Conservation (phyloP, 2,329 filamentous ascomycete species). For the Neocatenulostroma microsporum region DNA sequence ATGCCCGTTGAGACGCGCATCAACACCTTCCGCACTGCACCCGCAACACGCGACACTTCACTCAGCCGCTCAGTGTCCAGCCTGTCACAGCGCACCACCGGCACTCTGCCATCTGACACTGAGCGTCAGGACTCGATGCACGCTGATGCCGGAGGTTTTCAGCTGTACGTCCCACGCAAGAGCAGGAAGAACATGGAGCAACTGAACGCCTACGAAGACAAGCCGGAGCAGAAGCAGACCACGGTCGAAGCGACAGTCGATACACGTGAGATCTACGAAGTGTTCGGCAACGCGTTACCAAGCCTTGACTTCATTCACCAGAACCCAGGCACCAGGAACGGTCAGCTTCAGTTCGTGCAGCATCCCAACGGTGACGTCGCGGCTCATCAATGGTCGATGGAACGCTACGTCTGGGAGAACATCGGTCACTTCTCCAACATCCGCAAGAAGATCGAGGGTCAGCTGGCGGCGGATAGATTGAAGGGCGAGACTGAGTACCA, state of each 20-base stretch:
- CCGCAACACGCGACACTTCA: slow-evolving; percentile 17
- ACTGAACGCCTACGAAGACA: slow-evolving; percentile 21
- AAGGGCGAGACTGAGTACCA: slow-evolving; percentile 29
- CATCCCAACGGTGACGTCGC: slow-evolving; percentile 43
- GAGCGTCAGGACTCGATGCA: slow-evolving; percentile 16
- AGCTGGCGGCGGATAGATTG: slow-evolving; percentile 35
- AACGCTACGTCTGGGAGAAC: slow-evolving; percentile 37
- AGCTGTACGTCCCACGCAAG: slow-evolving; percentile 24
- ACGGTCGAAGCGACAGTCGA: slow-evolving; percentile 26
- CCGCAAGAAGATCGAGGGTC: slow-evolving; percentile 37
- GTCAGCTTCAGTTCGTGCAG: slow-evolving; percentile 39
- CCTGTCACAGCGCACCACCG: slow-evolving; percentile 20
- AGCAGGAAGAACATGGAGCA: slow-evolving; percentile 11
- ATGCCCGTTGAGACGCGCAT: slow-evolving; percentile 21
- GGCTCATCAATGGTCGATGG: slow-evolving; percentile 40
- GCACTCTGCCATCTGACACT: slow-evolving; percentile 9
- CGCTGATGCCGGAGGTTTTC: slow-evolving; percentile 21
- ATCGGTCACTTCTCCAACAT: slow-evolving; percentile 38
- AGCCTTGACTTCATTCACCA: slow-evolving; percentile 32
- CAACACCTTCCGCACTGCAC: slow-evolving; percentile 24
- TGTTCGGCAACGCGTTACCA: slow-evolving; percentile 38
- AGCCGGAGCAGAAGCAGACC: slow-evolving; percentile 22
- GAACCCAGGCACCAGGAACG: slow-evolving; percentile 29
- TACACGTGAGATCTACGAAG: slow-evolving; percentile 27
- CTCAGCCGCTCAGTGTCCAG: slow-evolving; percentile 22